Base-by-base conservation (phyloP, 139 green algal genomes). In the Tetratostichococcus sp. region DNA sequence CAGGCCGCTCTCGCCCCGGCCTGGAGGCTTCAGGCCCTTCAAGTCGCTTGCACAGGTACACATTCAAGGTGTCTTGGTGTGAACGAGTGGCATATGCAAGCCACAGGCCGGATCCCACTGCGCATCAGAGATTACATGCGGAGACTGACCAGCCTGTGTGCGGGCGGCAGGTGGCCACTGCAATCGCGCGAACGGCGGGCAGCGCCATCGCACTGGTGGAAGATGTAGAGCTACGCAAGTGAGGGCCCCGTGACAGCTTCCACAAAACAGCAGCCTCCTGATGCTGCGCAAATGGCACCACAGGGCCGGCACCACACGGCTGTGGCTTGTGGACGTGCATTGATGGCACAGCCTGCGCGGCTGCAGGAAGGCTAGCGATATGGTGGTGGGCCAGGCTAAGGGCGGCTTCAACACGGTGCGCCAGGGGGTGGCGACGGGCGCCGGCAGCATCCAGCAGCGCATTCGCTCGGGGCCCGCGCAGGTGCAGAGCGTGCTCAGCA, bases 401-500 rank as follows among this genome's bases (percentile, higher is more conserved):
- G 30, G 31, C 33, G 22, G 74, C 66, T 58, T 78, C 66, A 67
- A 77, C 16, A 42, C 23, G 35, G n/a, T 77, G 0, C 65, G 59
- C 6, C 21, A 76, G 50, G 72, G 83, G 16, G 35, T 88, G 21
- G 70, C 77, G 57, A 66, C 69, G 14, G 73, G 83, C 30, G 83
- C 83, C 1, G 70, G 43, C 30, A 70, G 42, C 25, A 67, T 88
- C 2, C 65, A 69, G 19, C 62, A 62, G 5, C 81, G 80, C 23
- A 71, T 82, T 17, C 70, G 76, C n/a, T 79, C 78, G 25, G 77
- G 82, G 0, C 83, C 83, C 2, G 65, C 69, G 50, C 80, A 86
- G 16, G 62, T 88, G 17, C 80, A 82, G 35, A 30, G 33, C n/a
- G 69, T 86, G 23, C 69, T 89, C 19, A 33, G 66, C 21, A 76